Conservation (phyloP, 169 alveolate genomes). For the Perkinsus olseni region DNA sequence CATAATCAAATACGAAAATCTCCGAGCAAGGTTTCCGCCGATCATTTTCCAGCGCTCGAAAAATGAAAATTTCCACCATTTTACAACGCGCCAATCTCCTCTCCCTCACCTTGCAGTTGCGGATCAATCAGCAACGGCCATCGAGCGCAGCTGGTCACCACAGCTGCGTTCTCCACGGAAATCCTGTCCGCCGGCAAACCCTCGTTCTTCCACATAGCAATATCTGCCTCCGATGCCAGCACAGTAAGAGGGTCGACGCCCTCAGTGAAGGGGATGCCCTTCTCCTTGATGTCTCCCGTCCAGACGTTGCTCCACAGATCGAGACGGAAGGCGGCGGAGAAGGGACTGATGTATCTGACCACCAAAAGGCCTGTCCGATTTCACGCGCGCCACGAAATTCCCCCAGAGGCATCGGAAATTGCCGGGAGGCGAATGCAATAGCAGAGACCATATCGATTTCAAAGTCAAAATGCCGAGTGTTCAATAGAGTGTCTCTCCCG, state of each 20-base stretch:
- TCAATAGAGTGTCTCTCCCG: too few species aligned
- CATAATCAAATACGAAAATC: too few species aligned
- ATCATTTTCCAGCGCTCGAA: too few species aligned
- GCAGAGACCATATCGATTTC: too few species aligned
- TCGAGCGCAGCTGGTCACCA: slow-evolving; percentile 82
- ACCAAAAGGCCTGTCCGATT: neutral
- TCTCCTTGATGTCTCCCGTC: slow-evolving; percentile 72
- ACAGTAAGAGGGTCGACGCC: slow-evolving; percentile 79
- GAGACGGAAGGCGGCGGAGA: slow-evolving; percentile 75
- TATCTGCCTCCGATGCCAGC: slow-evolving; percentile 81
- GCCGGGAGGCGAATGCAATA: too few species aligned
- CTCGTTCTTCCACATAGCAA: slow-evolving; percentile 88
- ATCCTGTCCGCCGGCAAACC: slow-evolving; percentile 86
- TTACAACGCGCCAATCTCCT: too few species aligned
- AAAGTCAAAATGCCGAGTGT: too few species aligned
- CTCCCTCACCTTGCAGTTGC: slow-evolving; percentile 70
- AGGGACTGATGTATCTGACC: slow-evolving; percentile 82
- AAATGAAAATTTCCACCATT: too few species aligned
- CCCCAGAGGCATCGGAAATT: too few species aligned
- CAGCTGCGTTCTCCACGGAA: slow-evolving; percentile 87
- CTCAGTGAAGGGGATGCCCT: slow-evolving; percentile 73
- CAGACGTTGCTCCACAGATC: slow-evolving; percentile 77
- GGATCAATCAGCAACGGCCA: slow-evolving; percentile 95
- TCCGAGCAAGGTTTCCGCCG: too few species aligned
- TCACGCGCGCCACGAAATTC: too few species aligned